Base-by-base conservation (phyloP, 140 eudicot species). In the Oenanthe javanica region DNA sequence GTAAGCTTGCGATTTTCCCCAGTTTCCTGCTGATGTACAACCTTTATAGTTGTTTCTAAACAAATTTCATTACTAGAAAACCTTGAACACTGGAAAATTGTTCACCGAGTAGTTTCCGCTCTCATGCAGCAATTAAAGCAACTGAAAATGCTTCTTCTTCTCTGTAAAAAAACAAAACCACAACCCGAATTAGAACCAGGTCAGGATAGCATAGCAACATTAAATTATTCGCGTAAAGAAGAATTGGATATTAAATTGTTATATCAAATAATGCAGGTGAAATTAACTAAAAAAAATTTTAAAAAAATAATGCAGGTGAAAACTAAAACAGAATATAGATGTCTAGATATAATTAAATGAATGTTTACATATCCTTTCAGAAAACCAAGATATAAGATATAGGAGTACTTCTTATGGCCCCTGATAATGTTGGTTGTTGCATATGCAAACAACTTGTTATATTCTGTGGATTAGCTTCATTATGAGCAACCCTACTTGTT, bases 81-180 rank as follows among this genome's bases (percentile, higher is more conserved):
- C 18, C 72, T 3, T 1, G 7, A 25, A 27, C 72, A 66, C 21
- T 13, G 3, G 45, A 13, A 27, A 67, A 36, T 0, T 61, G 70
- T 61, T 61, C 38, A 27, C 45, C 46, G 73, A 31, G 45, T 9
- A 31, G 43, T 31, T 86, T 82, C 88, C 49, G 89, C 92, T 79
- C 81, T 88, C 49, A 79, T 90, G 78, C 92, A 90, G 82, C 94
- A 90, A 80, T 88, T 90, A 85, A 90, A 90, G 90, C 83, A 90
- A 49, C 92, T 88, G 63, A 90, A 72, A 59, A 90, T 82, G 83
- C 94, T 86, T 82, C 91, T 88, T 80, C 94, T 83, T 27, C 75
- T 81, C 94, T 90, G 87, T 42, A 77, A 27, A 77, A 61, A 81
- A 43, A 55, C 12, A 27, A 59, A 38, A 67, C 52, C n/a, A 46